Conservation (phyloP, 108 stramenopile genomes). For the Bacterosira constricta region DNA sequence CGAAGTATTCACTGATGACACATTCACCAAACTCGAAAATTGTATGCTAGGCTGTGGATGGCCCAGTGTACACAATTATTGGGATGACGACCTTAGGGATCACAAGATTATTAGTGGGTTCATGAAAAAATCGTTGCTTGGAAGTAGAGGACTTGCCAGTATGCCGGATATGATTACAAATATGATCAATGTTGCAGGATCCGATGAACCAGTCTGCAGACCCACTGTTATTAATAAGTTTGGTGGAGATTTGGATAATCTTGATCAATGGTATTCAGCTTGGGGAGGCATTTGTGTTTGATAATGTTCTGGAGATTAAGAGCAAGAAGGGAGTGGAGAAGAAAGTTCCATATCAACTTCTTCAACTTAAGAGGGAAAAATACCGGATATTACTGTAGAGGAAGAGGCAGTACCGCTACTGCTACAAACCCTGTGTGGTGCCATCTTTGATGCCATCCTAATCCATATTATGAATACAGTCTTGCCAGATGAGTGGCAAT, state of each 20-base stretch:
- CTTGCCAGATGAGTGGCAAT: slow-evolving; percentile 81
- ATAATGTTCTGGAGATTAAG: slow-evolving; percentile 59
- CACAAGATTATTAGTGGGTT: slow-evolving; percentile 88
- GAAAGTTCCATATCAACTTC: slow-evolving; percentile 82
- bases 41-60: slow-evolving; percentile 70
- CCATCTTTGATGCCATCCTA: slow-evolving; percentile 92
- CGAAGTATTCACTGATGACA: slow-evolving; percentile 85
- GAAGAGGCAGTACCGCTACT: slow-evolving; percentile 88
- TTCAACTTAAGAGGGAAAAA: slow-evolving; percentile 86
- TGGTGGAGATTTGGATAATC: slow-evolving; percentile 67
- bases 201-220: slow-evolving; percentile 68
- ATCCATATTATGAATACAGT: slow-evolving; percentile 94
- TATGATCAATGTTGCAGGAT: slow-evolving; percentile 77
- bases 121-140: slow-evolving; percentile 79
- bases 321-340: slow-evolving; percentile 61
- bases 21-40: slow-evolving; percentile 76
- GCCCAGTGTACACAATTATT: slow-evolving; percentile 66
- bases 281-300: slow-evolving; percentile 94
- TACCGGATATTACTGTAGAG: slow-evolving; percentile 82
- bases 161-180: slow-evolving; percentile 91
- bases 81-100: slow-evolving; percentile 82
- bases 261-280: slow-evolving; percentile 83
- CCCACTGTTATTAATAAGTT: slow-evolving; percentile 97
- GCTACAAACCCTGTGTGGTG: slow-evolving; percentile 89
- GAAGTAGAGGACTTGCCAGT: slow-evolving; percentile 89